phyloP scores from a whole-genome alignment of 257 asterid species.

The Ballota nigra region DNA sequence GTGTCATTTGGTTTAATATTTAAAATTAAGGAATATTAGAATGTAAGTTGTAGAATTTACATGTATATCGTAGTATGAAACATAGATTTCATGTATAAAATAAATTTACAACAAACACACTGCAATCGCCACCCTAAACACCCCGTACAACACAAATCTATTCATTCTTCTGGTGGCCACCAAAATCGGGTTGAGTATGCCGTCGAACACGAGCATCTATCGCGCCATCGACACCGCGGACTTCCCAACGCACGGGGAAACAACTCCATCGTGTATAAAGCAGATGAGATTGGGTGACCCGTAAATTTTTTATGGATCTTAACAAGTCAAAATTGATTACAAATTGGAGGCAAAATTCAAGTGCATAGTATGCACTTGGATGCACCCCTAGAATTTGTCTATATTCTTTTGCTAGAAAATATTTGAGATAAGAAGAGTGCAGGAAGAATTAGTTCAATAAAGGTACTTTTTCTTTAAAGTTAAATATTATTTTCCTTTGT shows the following conservation, averaged over 20 bases:
- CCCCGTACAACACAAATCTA: conserved; percentile 43
- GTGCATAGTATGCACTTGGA: too few species aligned
- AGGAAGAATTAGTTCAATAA: too few species aligned
- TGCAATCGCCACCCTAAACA: conserved; percentile 46
- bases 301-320: too few species aligned
- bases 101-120: too few species aligned
- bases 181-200: conserved; percentile 49
- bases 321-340: too few species aligned
- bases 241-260: conserved; percentile 72
- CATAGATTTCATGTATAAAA: background rate
- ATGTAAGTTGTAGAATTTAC: background rate
- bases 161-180: conserved; percentile 52
- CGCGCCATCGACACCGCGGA: conserved; percentile 73
- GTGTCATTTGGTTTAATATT: background rate
- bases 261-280: conserved; percentile 58
- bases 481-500: too few species aligned
- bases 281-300: too few species aligned
- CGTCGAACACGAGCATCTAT: conserved; percentile 59
- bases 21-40: background rate
- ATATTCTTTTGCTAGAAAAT: too few species aligned
- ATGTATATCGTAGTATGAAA: background rate
- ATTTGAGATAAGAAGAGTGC: too few species aligned
- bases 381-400: too few species aligned
- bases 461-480: too few species aligned
- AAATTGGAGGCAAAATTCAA: too few species aligned